Conservation (phyloP, 83 land plant species). For the Isoetes engelmannii region DNA sequence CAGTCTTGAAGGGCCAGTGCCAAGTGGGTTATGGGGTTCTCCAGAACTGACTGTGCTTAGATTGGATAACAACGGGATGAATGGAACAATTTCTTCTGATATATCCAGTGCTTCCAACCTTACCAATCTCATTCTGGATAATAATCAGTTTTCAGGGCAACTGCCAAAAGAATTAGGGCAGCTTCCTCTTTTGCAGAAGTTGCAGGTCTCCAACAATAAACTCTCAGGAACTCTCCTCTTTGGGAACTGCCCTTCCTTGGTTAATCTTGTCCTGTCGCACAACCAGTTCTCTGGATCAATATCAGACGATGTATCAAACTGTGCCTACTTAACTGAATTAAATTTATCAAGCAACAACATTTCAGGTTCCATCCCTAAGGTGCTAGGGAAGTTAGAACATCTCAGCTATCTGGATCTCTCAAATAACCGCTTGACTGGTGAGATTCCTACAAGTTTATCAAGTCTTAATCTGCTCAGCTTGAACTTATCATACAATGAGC, state of each 20-base stretch:
- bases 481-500: slow-evolving; percentile 34
- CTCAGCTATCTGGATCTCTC: slow-evolving; percentile 36
- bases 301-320: not conserved
- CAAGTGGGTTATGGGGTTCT: not conserved
- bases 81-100: not conserved
- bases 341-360: too few relatives aligned
- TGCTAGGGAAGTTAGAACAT: too few relatives aligned
- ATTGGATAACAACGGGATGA: not conserved
- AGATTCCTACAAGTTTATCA: slow-evolving; percentile 24
- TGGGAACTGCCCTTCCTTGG: not conserved
- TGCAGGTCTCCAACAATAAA: not conserved
- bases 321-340: not conserved
- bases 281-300: not conserved
- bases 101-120: not conserved
- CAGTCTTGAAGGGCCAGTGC: slow-evolving; percentile 5
- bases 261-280: not conserved
- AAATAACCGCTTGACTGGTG: slow-evolving; percentile 33
- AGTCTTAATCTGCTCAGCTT: slow-evolving; percentile 17
- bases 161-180: not conserved
- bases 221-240: not conserved
- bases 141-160: not conserved
- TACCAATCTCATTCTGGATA: not conserved
- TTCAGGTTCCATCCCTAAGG: too few relatives aligned
- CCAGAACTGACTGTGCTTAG: not conserved
- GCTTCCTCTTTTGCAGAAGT: not conserved